These are phyloP conservation scores for Jatropha curcas DNA, from an alignment of 345 rosid species.

Conservation along the genomic window DNA sequence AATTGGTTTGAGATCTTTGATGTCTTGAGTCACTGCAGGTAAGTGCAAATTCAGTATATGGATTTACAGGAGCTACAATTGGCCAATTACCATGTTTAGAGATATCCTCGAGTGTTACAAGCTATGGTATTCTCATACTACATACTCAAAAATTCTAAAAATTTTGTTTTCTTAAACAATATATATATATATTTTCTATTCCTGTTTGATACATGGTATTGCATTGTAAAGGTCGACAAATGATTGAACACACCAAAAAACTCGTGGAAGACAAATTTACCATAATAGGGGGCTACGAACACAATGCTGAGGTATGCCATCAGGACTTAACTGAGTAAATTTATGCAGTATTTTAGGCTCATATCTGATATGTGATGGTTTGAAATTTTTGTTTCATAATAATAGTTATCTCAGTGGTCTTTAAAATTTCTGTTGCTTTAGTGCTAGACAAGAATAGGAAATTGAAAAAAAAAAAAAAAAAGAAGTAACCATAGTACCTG, in stretches of 20 bases:
- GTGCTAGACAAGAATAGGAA: background rate
- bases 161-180: background rate
- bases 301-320: conserved; percentile 76
- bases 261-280: conserved; percentile 92
- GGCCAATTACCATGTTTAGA: conserved; percentile 93
- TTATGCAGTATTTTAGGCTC: background rate
- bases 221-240: conserved; percentile 74
- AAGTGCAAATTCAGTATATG: conserved; percentile 97
- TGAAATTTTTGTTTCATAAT: background rate
- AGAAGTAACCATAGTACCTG: background rate
- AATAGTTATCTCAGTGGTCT: background rate
- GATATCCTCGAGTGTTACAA: conserved; percentile 97
- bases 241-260: conserved; percentile 96
- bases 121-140: conserved; percentile 65
- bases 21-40: conserved; percentile 47
- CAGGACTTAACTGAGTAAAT: background rate
- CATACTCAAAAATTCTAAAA: background rate
- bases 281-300: conserved; percentile 64
- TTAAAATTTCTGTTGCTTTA: background rate
- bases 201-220: conserved; percentile 22
- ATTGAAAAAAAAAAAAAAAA: no score
- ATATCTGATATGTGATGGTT: background rate
- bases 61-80: conserved; percentile 95
- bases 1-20: conserved; percentile 12
- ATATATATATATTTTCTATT: background rate